Conservation (phyloP, 2,329 filamentous ascomycete species). For the Trichoderma brevicompactum region DNA sequence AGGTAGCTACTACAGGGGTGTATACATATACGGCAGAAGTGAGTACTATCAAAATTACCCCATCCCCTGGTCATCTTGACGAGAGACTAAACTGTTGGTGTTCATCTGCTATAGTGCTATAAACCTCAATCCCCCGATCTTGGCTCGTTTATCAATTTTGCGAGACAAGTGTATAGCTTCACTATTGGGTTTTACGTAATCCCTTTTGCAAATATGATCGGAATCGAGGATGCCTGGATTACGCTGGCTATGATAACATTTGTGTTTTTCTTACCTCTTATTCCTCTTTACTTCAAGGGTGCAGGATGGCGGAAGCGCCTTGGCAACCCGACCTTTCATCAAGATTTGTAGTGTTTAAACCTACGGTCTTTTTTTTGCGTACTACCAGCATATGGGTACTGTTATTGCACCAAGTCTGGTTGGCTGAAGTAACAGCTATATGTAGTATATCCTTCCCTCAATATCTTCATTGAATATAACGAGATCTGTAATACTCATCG, state of each 20-base stretch:
- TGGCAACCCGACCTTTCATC: slow-evolving; percentile 13
- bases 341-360: not conserved
- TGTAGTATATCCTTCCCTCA: not conserved
- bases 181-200: slow-evolving; percentile 15
- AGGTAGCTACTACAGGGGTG: slow-evolving; percentile 18
- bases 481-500: too few species aligned
- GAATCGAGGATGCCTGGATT: slow-evolving; percentile 20
- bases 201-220: slow-evolving; percentile 13
- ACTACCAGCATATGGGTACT: not conserved
- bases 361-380: not conserved
- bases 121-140: slow-evolving; percentile 22
- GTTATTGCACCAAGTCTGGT: not conserved
- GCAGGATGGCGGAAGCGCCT: slow-evolving; percentile 18
- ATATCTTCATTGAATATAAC: not conserved
- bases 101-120: slow-evolving; percentile 2
- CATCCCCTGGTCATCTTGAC: not conserved
- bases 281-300: slow-evolving; percentile 17
- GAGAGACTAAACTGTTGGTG: not conserved
- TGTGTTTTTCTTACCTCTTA: slow-evolving; percentile 12
- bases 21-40: slow-evolving; percentile 24
- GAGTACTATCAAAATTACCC: not conserved
- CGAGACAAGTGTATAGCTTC: slow-evolving; percentile 18
- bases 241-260: slow-evolving; percentile 15
- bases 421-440: not conserved
- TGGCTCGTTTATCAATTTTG: slow-evolving; percentile 15